phyloP scores from a whole-genome alignment of 2,329 filamentous ascomycete genomes.

The Herpomyces periplanetae region DNA sequence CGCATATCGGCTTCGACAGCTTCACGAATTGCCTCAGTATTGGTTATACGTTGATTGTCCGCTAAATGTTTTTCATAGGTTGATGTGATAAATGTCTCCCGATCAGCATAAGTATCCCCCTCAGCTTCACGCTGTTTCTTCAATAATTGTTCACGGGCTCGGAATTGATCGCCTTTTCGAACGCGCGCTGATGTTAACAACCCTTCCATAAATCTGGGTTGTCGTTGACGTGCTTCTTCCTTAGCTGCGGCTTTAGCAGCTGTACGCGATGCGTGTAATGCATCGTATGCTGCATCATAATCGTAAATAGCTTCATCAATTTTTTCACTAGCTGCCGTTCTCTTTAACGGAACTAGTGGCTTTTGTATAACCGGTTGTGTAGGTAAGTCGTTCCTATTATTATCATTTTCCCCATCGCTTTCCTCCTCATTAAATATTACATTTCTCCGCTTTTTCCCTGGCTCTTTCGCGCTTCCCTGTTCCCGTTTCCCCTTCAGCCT shows the following conservation, averaged over 20 bases:
- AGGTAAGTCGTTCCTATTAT: no score
- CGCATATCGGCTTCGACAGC: slow-evolving; percentile 24
- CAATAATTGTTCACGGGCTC: slow-evolving; percentile 49
- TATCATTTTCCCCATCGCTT: no score
- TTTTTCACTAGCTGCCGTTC: no score
- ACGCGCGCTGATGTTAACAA: slow-evolving; percentile 30
- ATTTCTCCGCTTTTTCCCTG: no score
- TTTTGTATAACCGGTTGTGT: no score
- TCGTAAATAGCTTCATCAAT: slow-evolving; percentile 58
- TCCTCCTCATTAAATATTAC: no score
- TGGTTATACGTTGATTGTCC: slow-evolving; percentile 26
- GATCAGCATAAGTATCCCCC: no score
- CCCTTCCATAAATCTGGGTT: slow-evolving; percentile 38
- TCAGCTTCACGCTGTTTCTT: no score
- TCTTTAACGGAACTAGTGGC: no score
- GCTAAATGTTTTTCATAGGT: slow-evolving; percentile 48
- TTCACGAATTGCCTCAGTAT: slow-evolving; percentile 24
- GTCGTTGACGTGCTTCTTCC: slow-evolving; percentile 16
- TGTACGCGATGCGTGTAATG: slow-evolving; percentile 17
- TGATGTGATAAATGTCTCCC: slow-evolving; percentile 51
- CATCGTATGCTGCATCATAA: slow-evolving; percentile 48
- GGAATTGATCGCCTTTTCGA: slow-evolving; percentile 33
- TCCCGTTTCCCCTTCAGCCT: no score
- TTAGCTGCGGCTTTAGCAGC: slow-evolving; percentile 15
- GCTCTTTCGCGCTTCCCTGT: no score